Evolutionary conservation across 805 yeast genomes (phyloP).

Genomic region (Cyberlindnera saturnus): DNA sequence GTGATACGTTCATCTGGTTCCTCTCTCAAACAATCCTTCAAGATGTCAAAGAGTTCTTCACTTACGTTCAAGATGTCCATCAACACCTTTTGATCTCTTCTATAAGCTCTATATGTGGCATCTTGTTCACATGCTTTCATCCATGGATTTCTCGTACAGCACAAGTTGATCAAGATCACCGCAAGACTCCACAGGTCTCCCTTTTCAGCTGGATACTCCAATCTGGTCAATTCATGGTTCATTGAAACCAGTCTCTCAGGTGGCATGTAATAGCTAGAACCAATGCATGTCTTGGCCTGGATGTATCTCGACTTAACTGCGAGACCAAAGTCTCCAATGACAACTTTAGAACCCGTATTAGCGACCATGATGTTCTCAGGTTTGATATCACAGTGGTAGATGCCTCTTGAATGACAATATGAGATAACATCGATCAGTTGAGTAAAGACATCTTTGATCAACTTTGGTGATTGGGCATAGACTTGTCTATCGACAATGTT

Average conservation of each 20-base stretch:
- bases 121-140: slow-evolving; percentile 65
- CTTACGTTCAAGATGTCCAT: slow-evolving; percentile 70
- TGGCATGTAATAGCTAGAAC: slow-evolving; percentile 88
- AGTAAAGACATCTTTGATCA: slow-evolving; percentile 52
- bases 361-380: slow-evolving; percentile 87
- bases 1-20: slow-evolving; percentile 30
- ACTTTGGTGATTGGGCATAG: slow-evolving; percentile 39
- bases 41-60: slow-evolving; percentile 47
- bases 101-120: slow-evolving; percentile 58
- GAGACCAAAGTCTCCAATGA: slow-evolving; percentile 84
- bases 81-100: slow-evolving; percentile 48
- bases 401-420: slow-evolving; percentile 75
- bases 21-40: slow-evolving; percentile 29
- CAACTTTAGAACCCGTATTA: slow-evolving; percentile 46
- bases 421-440: slow-evolving; percentile 81
- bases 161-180: slow-evolving; percentile 69
- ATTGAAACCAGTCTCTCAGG: slow-evolving; percentile 63
- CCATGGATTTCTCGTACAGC: slow-evolving; percentile 90
- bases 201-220: slow-evolving; percentile 55
- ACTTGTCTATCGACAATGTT: slow-evolving; percentile 73
- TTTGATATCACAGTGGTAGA: slow-evolving; percentile 90
- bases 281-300: slow-evolving; percentile 72
- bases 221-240: slow-evolving; percentile 22
- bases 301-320: slow-evolving; percentile 57
- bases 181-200: slow-evolving; percentile 90